Conservation (phyloP, 2,329 filamentous ascomycete genomes). For the Colletotrichum sp. region DNA sequence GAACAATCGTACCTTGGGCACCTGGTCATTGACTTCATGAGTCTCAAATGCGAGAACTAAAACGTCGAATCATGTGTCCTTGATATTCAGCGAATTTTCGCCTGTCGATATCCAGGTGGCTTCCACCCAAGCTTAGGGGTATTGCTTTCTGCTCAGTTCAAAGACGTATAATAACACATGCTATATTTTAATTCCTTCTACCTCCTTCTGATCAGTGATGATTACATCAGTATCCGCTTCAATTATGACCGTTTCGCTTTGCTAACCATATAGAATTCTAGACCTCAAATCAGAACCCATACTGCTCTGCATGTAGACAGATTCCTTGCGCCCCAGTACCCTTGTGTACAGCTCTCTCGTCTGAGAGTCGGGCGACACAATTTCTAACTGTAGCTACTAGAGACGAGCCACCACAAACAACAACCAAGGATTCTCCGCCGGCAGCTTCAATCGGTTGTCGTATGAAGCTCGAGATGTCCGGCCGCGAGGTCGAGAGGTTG, state of each 20-base stretch:
- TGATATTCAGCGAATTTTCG: neutral
- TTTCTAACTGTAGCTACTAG: conserved; percentile 60
- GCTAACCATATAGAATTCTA: neutral
- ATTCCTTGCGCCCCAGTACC: conserved; percentile 69
- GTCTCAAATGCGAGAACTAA: neutral
- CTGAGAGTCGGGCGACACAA: conserved; percentile 58
- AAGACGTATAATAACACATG: neutral
- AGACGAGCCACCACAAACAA: conserved; percentile 64
- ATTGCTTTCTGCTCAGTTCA: neutral
- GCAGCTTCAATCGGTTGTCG: conserved; percentile 59
- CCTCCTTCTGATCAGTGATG: neutral
- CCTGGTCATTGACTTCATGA: neutral
- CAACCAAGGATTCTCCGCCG: conserved; percentile 64
- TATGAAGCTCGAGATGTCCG: conserved; percentile 57
- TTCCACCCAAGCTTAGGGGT: neutral
- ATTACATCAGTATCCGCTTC: neutral
- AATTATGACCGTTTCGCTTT: neutral
- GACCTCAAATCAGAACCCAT: conserved; percentile 46
- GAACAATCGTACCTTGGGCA: neutral
- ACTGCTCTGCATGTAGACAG: conserved; percentile 64
- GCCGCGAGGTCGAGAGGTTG: conserved; percentile 24
- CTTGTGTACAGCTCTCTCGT: conserved; percentile 68
- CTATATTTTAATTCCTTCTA: neutral
- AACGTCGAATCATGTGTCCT: neutral
- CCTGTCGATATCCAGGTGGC: neutral